phyloP scores from a whole-genome alignment of 441 rosid genomes.

The Adansonia madagascariensis region DNA sequence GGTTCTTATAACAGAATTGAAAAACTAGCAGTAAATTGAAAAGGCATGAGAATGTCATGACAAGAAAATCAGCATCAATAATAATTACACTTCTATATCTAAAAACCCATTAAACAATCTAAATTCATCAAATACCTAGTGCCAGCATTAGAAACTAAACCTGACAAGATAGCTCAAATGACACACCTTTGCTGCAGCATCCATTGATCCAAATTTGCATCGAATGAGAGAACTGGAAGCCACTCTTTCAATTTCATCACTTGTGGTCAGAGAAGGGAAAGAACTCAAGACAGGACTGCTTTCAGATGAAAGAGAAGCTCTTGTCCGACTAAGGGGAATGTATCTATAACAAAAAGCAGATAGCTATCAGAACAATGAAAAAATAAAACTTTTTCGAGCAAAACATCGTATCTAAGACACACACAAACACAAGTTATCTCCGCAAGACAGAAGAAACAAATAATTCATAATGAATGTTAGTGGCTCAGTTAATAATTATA shows the following conservation, averaged over 20 bases:
- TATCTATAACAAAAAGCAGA: conserved; percentile 56
- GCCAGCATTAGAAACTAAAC: conserved; percentile 2
- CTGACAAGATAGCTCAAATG: conserved; percentile 4
- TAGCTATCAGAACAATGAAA: conserved; percentile 30
- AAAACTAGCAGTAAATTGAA: not conserved
- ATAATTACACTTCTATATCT: not conserved
- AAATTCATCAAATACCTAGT: not conserved
- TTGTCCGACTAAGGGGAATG: conserved; percentile 68
- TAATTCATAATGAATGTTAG: not conserved
- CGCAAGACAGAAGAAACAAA: not conserved
- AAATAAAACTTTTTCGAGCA: not conserved
- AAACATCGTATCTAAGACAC: not conserved
- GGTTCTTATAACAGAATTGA: not conserved
- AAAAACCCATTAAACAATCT: conserved; percentile 1
- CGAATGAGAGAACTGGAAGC: conserved; percentile 59
- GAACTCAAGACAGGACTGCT: conserved; percentile 43
- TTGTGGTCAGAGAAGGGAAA: conserved; percentile 57
- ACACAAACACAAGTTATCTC: not conserved
- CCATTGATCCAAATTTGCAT: conserved; percentile 71
- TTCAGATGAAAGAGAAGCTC: conserved; percentile 43
- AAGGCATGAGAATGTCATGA: not conserved
- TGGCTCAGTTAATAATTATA: not conserved
- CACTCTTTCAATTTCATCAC: conserved; percentile 57
- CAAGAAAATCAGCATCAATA: not conserved
- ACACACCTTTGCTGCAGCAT: conserved; percentile 81